Percentiles rank a stretch among this genome's conserved stretches.
Evolutionary conservation across 257 asterid species (phyloP).

Genomic region (Coffea canephora): DNA sequence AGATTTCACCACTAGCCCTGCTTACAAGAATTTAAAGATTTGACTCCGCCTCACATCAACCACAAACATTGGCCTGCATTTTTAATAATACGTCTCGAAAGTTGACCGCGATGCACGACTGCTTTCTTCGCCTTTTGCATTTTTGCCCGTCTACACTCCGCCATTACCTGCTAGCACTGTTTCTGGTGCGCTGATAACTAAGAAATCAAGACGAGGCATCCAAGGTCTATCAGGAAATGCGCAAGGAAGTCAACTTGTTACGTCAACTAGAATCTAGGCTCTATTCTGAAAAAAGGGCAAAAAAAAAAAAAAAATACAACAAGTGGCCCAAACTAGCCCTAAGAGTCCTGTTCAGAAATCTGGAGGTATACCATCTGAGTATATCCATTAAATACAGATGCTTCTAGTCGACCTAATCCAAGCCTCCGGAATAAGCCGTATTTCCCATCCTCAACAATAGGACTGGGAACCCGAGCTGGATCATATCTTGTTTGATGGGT

Average conservation of each 20-base stretch:
- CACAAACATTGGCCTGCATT: too few species aligned
- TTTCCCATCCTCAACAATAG: conserved; percentile 87
- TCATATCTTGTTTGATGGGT: conserved; percentile 95
- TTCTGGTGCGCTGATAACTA: too few species aligned
- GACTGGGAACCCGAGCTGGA: conserved; percentile 78
- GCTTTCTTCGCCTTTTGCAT: too few species aligned
- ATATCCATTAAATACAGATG: conserved; percentile 87
- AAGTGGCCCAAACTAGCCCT: neutral
- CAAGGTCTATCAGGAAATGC: too few species aligned
- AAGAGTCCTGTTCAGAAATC: conserved; percentile 58
- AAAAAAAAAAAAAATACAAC: neutral
- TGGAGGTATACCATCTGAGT: conserved; percentile 97
- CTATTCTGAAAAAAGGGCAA: neutral
- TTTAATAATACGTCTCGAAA: too few species aligned
- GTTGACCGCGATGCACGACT: too few species aligned
- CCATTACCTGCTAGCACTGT: neutral
- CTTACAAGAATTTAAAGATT: too few species aligned
- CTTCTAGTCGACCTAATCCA: conserved; percentile 58
- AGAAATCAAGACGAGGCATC: too few species aligned
- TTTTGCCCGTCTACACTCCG: too few species aligned
- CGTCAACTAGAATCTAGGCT: neutral
- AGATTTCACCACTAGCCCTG: too few species aligned
- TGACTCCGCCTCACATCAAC: too few species aligned
- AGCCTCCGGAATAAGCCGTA: conserved; percentile 69
- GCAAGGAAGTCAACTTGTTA: too few species aligned